Percentiles rank a stretch among this genome's conserved stretches.
These are phyloP conservation scores for Diaporthe nobilis DNA, from an alignment of 2,329 filamentous ascomycete genomes.

Conservation along the genomic window DNA sequence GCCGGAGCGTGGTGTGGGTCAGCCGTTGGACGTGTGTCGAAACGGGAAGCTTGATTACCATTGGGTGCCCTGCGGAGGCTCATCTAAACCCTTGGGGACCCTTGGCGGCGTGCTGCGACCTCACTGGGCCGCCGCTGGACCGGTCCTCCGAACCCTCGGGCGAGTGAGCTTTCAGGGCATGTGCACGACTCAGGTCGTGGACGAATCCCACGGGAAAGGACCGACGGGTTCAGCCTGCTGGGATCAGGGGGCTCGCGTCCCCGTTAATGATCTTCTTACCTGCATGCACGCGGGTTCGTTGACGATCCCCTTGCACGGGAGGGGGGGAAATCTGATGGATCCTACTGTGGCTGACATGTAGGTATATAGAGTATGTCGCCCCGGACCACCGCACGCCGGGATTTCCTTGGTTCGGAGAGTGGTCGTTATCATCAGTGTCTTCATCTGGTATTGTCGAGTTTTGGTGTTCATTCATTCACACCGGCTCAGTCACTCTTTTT, in stretches of 20 bases:
- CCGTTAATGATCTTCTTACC: conserved; percentile 29
- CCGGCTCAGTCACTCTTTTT: conserved; percentile 31
- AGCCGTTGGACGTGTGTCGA: background rate
- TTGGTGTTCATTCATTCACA: conserved; percentile 31
- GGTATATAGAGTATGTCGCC: conserved; percentile 12
- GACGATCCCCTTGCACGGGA: background rate
- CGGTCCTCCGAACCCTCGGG: conserved; percentile 15
- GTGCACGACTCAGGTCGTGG: conserved; percentile 28
- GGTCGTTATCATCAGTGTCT: conserved; percentile 14
- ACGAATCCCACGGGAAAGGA: conserved; percentile 25
- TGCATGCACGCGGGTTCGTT: conserved; percentile 14
- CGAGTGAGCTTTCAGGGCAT: conserved; percentile 29
- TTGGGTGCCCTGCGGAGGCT: conserved; percentile 29
- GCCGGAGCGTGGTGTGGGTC: background rate
- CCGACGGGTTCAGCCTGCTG: conserved; percentile 27
- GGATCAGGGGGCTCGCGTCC: conserved; percentile 13
- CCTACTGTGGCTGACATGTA: background rate
- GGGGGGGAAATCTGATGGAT: background rate
- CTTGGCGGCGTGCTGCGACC: conserved; percentile 27
- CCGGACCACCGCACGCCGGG: background rate
- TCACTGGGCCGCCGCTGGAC: conserved; percentile 18
- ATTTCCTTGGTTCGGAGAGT: background rate
- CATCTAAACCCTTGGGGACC: conserved; percentile 27
- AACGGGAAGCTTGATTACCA: conserved; percentile 19
- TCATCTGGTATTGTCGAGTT: conserved; percentile 19